Evolutionary conservation across 2,329 filamentous ascomycete species (phyloP).

Genomic region (Gaeumannomyces sp.): DNA sequence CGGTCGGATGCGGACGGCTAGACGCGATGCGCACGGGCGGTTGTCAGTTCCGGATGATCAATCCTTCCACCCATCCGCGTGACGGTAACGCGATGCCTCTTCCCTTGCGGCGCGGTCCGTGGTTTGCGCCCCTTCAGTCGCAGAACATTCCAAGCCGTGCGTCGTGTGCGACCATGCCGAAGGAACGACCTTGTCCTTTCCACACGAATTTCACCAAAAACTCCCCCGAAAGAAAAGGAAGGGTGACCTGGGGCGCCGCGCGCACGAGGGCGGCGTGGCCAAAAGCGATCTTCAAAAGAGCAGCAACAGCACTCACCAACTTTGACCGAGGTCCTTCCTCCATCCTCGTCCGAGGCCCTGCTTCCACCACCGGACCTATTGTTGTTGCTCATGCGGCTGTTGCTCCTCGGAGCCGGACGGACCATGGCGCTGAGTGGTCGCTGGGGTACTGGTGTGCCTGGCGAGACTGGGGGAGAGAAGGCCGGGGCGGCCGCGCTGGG

Average conservation of each 20-base stretch:
- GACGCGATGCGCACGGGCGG: background rate
- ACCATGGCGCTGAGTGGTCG: slow-evolving; percentile 79
- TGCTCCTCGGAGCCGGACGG: slow-evolving; percentile 65
- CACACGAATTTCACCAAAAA: too few species aligned
- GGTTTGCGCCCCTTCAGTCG: too few species aligned
- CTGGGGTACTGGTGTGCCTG: slow-evolving; percentile 42
- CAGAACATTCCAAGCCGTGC: too few species aligned
- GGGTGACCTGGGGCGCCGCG: too few species aligned
- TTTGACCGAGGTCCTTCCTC: slow-evolving; percentile 83
- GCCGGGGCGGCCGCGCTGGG: slow-evolving; percentile 43
- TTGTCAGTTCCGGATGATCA: too few species aligned
- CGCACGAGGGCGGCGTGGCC: too few species aligned
- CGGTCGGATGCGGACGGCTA: slow-evolving; percentile 89
- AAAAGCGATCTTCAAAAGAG: background rate
- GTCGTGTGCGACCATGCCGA: too few species aligned
- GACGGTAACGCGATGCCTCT: too few species aligned
- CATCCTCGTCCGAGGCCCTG: slow-evolving; percentile 82
- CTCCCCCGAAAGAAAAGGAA: too few species aligned
- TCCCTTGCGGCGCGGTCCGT: too few species aligned
- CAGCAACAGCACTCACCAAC: slow-evolving; percentile 63
- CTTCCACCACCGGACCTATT: slow-evolving; percentile 71
- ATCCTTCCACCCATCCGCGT: too few species aligned
- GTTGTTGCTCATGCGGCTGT: slow-evolving; percentile 77
- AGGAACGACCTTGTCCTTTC: too few species aligned
- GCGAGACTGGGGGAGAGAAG: slow-evolving; percentile 65